Conservation (phyloP, 306 rosid species). For the Rubus parviflorus region DNA sequence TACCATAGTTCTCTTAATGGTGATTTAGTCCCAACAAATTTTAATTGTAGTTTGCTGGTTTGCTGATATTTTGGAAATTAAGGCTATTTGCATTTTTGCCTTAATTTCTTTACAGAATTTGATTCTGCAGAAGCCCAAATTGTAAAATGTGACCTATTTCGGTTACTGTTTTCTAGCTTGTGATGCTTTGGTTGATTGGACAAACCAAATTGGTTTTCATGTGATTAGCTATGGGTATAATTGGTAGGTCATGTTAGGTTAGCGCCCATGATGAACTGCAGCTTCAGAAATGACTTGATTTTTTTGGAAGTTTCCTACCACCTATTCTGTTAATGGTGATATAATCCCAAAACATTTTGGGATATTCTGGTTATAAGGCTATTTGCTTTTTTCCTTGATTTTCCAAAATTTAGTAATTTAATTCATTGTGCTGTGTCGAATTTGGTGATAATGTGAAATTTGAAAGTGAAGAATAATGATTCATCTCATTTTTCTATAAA, state of each 20-base stretch:
- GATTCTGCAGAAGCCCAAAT: neutral
- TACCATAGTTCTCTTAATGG: neutral
- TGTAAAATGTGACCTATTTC: neutral
- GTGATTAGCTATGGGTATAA: neutral
- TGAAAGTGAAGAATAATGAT: neutral
- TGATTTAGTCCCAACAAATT: too few relatives aligned
- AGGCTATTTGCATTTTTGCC: neutral
- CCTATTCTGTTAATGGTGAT: neutral
- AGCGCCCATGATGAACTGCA: neutral
- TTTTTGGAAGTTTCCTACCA: neutral
- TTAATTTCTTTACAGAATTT: neutral
- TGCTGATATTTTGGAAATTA: neutral
- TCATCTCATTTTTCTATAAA: too few relatives aligned
- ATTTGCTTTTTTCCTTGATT: neutral
- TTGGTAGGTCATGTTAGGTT: neutral
- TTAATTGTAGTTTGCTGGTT: neutral
- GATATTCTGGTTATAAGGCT: neutral
- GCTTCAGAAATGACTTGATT: neutral
- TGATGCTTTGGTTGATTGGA: neutral
- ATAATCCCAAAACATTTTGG: neutral
- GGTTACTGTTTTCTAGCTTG: neutral
- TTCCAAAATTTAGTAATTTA: neutral
- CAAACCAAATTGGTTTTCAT: neutral
- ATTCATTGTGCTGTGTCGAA: neutral
- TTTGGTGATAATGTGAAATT: neutral